Base-by-base conservation (phyloP, 2,329 filamentous ascomycete genomes). In the Orbilia ellipsospora region DNA sequence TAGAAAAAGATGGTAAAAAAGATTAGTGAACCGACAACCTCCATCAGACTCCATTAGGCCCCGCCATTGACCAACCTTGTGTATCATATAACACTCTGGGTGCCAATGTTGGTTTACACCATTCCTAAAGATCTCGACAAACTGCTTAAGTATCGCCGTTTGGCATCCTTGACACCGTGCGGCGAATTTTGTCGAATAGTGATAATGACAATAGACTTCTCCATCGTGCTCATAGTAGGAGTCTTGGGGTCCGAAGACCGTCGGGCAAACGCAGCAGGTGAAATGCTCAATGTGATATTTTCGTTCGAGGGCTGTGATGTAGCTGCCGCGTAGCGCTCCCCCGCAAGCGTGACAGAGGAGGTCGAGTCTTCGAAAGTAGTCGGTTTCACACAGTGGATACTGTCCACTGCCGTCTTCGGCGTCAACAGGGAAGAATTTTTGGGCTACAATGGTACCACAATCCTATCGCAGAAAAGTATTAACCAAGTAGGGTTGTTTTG, bases 221-320 rank as follows among this genome's bases (percentile, higher is more conserved):
- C 93, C 91, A 80, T 97, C 94, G 81, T 99, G 95, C 83, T 99
- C 95, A 83, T 99, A 99, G 83, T 99, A 99, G 82, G 94, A 97
- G 85, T 99, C 95, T 80, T 96, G 93, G 5, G 95, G 95, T 61
- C 95, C 95, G 81, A 99, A 99, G n/a, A 98, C 91, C 0, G 95
- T 98, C 3, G 94, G 92, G 81, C 95, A 99, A 36, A 97, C 89
- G 10, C 94, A 98, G 83, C 95, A 99, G 44, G 95, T 99, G 81
- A 99, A 99, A 84, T 99, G 95, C 82, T 98, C 94, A 78, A 99
- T 96, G 83, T 97, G 95, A 83, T 99, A 99, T 84, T 99, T 99
- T 80, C 93, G 92, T 79, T 99, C 95, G 64, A 99, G 87, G 2
- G 95, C 95, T 15, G 95, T 99, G 81, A 99, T 99, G 83, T 99